These are phyloP conservation scores for Aquilaria agallochum DNA, from an alignment of 441 rosid genomes.

Conservation along the genomic window DNA sequence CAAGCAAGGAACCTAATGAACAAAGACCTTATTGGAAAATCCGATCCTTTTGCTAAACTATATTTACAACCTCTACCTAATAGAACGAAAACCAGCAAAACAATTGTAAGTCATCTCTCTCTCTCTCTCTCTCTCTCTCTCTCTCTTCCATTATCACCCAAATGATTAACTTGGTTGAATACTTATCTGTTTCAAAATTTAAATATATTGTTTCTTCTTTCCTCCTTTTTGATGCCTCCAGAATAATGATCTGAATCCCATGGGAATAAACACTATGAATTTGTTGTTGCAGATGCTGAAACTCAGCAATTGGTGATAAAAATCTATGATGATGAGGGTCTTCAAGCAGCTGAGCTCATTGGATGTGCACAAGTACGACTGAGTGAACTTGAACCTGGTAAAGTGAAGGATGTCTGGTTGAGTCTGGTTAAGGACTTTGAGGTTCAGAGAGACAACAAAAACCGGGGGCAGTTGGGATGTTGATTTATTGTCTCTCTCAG, in stretches of 20 bases:
- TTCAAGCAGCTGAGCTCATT: conserved; percentile 81
- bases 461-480: conserved; percentile 78
- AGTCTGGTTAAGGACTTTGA: conserved; percentile 93
- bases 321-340: conserved; percentile 88
- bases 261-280: conserved; percentile 96
- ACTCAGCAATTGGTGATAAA: conserved; percentile 83
- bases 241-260: conserved; percentile 91
- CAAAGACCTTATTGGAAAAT: conserved; percentile 92
- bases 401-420: conserved; percentile 96
- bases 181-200: no score
- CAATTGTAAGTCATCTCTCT: conserved; percentile 52
- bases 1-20: conserved; percentile 81
- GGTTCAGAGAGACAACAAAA: conserved; percentile 87
- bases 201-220: no score
- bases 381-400: conserved; percentile 83
- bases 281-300: conserved; percentile 79
- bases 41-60: conserved; percentile 86
- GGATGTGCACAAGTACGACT: conserved; percentile 76
- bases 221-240: conserved; percentile 22
- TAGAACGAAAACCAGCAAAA: conserved; percentile 73
- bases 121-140: not conserved
- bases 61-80: conserved; percentile 78
- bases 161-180: not conserved
- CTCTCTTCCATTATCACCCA: conserved; percentile 1
- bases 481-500: not conserved